phyloP scores from a whole-genome alignment of 805 yeast species.

The Spencermartinsiella europaea region DNA sequence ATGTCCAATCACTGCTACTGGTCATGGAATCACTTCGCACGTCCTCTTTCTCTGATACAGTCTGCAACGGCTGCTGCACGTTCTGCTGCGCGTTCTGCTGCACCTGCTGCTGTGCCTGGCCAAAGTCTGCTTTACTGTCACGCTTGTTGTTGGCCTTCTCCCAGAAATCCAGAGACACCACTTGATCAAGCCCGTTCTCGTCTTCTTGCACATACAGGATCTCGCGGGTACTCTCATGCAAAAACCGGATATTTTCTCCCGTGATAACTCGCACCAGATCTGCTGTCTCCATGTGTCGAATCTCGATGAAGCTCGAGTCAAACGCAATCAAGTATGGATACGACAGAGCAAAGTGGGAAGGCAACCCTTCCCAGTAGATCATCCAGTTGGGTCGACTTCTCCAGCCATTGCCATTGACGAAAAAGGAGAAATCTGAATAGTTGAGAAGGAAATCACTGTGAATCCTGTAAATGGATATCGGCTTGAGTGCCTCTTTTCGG shows the following conservation, averaged over 20 bases:
- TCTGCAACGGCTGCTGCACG: no score
- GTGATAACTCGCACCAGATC: conserved; percentile 81
- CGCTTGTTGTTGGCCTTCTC: conserved; percentile 20
- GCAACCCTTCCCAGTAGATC: conserved; percentile 94
- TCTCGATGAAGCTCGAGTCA: conserved; percentile 85
- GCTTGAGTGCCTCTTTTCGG: conserved; percentile 74
- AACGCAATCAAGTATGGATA: conserved; percentile 91
- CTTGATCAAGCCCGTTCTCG: conserved; percentile 85
- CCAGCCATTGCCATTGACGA: conserved; percentile 95
- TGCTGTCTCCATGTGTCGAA: conserved; percentile 83
- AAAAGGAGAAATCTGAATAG: conserved; percentile 90
- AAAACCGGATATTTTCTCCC: conserved; percentile 84
- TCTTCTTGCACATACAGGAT: conserved; percentile 89
- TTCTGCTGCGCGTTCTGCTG: no score
- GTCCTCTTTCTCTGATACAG: neutral
- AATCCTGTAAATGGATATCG: conserved; percentile 85
- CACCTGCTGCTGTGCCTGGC: neutral
- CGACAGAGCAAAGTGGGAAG: conserved; percentile 87
- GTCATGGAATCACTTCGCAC: neutral
- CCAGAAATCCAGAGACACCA: conserved; percentile 91
- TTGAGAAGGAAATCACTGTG: conserved; percentile 83
- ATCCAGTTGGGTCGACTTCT: conserved; percentile 90
- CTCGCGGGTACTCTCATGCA: conserved; percentile 89
- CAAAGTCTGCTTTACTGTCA: no score
- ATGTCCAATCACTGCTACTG: neutral